These are phyloP conservation scores for Crithidia expoeki DNA, from an alignment of 208 protist genomes.

Conservation along the genomic window DNA sequence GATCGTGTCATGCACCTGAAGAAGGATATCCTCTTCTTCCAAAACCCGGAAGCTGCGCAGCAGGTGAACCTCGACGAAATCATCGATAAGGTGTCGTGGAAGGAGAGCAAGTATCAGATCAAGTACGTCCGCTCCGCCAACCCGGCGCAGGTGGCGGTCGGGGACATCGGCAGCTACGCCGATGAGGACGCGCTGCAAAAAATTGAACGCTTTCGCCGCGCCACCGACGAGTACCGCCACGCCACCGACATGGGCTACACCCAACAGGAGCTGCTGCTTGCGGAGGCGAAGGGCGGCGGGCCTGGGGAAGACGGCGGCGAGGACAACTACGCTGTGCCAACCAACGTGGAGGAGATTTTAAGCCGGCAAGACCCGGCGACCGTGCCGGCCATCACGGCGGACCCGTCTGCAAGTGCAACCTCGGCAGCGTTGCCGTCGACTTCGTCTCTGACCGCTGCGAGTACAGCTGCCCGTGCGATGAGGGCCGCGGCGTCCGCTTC, in stretches of 20 bases:
- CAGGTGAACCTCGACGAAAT: constrained; percentile 64
- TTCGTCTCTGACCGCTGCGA: constrained; percentile 3
- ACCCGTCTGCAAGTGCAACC: not conserved
- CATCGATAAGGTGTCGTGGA: constrained; percentile 42
- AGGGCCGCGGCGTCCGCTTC: constrained; percentile 15
- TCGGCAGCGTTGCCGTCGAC: not conserved
- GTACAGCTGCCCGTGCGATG: constrained; percentile 31
- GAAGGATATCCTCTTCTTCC: constrained; percentile 87
- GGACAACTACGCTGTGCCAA: constrained; percentile 11
- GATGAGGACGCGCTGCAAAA: constrained; percentile 71
- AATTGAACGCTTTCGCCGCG: constrained; percentile 63
- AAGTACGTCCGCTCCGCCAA: constrained; percentile 42
- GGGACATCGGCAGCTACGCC: constrained; percentile 74
- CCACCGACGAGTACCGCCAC: constrained; percentile 82
- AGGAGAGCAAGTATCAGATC: constrained; percentile 78
- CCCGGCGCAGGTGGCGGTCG: constrained; percentile 38
- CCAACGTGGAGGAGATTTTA: constrained; percentile 58
- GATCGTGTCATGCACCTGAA: constrained; percentile 72
- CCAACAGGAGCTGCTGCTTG: constrained; percentile 69
- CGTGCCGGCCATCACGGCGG: constrained; percentile 7
- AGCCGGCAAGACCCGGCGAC: constrained; percentile 30
- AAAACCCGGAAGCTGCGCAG: constrained; percentile 57
- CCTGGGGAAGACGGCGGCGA: constrained; percentile 7
- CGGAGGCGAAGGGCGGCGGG: constrained; percentile 35
- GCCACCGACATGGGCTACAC: constrained; percentile 81